These are phyloP conservation scores for Kwoniella heveanensis DNA, from an alignment of 768 basidiomycete species.

Conservation along the genomic window DNA sequence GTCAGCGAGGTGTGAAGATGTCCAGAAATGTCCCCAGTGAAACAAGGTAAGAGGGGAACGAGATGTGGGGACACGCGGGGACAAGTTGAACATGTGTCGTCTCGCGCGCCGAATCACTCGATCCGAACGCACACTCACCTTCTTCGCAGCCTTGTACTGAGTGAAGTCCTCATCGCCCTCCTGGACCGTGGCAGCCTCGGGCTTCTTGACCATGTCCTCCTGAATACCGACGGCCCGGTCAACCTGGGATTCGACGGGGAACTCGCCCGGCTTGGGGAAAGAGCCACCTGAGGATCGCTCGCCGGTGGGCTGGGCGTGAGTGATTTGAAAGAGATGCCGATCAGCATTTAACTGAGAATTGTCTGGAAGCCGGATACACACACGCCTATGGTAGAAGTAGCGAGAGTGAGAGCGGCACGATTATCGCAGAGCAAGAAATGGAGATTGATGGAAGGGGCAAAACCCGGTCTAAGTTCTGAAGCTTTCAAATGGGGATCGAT, in stretches of 20 bases:
- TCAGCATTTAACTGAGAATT: not conserved
- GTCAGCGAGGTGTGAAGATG: too few species aligned
- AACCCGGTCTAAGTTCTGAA: too few species aligned
- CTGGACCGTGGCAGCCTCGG: slow-evolving; percentile 46
- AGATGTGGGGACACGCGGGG: too few species aligned
- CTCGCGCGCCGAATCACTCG: too few species aligned
- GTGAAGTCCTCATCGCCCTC: slow-evolving; percentile 52
- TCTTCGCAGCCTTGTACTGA: slow-evolving; percentile 53
- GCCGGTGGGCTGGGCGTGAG: slow-evolving; percentile 6
- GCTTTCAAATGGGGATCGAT: too few species aligned
- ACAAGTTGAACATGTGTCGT: too few species aligned
- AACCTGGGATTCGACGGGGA: slow-evolving; percentile 48
- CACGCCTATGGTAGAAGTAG: too few species aligned
- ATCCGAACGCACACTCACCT: slow-evolving; percentile 29
- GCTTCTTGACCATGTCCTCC: slow-evolving; percentile 52
- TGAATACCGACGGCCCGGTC: slow-evolving; percentile 52
- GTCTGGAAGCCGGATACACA: not conserved
- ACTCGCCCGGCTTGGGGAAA: slow-evolving; percentile 48
- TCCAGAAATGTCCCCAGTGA: too few species aligned
- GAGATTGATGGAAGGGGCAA: too few species aligned
- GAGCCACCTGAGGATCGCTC: slow-evolving; percentile 23
- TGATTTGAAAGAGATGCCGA: not conserved
- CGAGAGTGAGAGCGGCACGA: too few species aligned
- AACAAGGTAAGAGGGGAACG: too few species aligned
- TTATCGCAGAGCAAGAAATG: too few species aligned